Conservation (phyloP, 2,329 filamentous ascomycete species). For the Aspergillus sp. region DNA sequence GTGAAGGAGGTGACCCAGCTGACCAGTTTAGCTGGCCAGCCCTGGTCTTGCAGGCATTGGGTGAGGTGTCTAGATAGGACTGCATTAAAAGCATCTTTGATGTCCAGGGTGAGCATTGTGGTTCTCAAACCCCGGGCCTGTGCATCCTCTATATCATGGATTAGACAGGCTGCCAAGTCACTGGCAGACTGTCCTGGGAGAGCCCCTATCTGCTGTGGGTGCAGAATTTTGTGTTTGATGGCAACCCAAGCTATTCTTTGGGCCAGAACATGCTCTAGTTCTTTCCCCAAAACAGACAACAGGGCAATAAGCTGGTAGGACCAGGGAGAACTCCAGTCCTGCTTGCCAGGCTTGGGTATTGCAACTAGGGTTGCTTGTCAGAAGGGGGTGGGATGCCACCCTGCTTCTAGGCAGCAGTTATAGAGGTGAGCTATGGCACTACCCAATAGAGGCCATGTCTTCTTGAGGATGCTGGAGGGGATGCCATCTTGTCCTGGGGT, state of each 20-base stretch:
- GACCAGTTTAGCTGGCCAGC: too few relatives aligned
- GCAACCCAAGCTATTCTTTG: too few relatives aligned
- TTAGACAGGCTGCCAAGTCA: too few relatives aligned
- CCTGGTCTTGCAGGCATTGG: too few relatives aligned
- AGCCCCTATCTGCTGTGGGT: not conserved
- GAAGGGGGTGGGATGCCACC: not conserved
- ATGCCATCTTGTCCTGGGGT: not conserved
- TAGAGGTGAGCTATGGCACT: not conserved
- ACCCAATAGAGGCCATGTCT: not conserved
- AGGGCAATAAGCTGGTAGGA: not conserved
- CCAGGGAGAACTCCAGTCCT: not conserved
- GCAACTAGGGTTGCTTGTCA: not conserved
- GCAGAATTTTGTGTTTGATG: not conserved
- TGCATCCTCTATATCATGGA: not conserved
- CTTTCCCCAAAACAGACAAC: not conserved
- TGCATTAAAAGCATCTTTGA: too few relatives aligned
- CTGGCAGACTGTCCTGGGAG: not conserved
- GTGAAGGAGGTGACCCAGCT: too few relatives aligned
- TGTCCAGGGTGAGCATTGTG: too few relatives aligned
- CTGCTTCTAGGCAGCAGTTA: not conserved
- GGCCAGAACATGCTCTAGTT: not conserved
- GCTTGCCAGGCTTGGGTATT: not conserved
- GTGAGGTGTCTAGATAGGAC: too few relatives aligned
- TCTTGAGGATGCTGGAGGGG: not conserved
- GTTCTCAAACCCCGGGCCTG: too few relatives aligned